phyloP scores from a whole-genome alignment of 2,329 filamentous ascomycete genomes.

The Ophiosphaerella korrae region DNA sequence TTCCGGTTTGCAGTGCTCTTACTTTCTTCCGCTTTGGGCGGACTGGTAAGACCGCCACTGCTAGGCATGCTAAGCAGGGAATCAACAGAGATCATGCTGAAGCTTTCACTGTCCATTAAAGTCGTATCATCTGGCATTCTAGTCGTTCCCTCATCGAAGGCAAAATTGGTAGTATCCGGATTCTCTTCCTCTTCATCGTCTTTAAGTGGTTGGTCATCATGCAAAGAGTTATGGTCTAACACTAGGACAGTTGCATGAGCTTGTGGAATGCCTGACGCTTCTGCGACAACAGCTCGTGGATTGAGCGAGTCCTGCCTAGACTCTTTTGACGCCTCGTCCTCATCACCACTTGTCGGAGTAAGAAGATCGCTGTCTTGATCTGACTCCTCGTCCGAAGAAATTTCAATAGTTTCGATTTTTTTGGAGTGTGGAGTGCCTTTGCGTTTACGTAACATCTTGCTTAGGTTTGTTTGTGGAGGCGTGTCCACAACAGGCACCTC shows the following conservation, averaged over 20 bases:
- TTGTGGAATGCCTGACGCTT: slow-evolving; percentile 2
- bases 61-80: slow-evolving; percentile 52
- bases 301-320: not conserved
- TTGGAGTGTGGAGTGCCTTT: slow-evolving; percentile 37
- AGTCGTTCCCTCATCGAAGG: slow-evolving; percentile 39
- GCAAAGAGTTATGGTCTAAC: not conserved
- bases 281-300: not conserved
- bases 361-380: slow-evolving; percentile 27
- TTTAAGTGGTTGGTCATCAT: slow-evolving; percentile 9
- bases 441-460: slow-evolving; percentile 25
- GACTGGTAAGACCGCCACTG: slow-evolving; percentile 33
- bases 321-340: slow-evolving; percentile 12
- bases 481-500: slow-evolving; percentile 15
- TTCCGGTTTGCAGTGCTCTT: slow-evolving; percentile 9
- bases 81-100: slow-evolving; percentile 58
- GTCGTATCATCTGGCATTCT: slow-evolving; percentile 52
- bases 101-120: slow-evolving; percentile 55
- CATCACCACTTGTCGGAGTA: slow-evolving; percentile 34
- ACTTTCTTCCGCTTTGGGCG: slow-evolving; percentile 17
- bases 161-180: slow-evolving; percentile 28
- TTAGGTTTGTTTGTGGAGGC: slow-evolving; percentile 19
- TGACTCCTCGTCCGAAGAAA: slow-evolving; percentile 28
- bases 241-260: not conserved
- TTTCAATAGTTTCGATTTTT: slow-evolving; percentile 16
- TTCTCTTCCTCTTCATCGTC: slow-evolving; percentile 27